These are phyloP conservation scores for Piromyces finnis DNA, from an alignment of 192 early-diverging fungal species.

Conservation along the genomic window DNA sequence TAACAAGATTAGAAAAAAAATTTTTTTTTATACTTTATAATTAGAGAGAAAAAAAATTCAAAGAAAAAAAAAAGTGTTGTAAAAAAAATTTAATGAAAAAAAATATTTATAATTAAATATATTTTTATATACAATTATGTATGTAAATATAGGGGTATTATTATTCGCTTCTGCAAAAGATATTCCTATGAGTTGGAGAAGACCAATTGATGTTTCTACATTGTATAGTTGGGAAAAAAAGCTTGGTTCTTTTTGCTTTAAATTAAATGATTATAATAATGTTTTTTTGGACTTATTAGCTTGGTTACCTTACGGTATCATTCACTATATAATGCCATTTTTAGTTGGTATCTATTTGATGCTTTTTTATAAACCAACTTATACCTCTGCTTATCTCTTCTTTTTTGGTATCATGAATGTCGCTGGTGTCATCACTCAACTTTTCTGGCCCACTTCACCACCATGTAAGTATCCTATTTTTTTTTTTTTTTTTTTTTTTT, in stretches of 20 bases:
- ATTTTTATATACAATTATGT: too few species aligned
- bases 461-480: conserved; percentile 27
- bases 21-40: too few species aligned
- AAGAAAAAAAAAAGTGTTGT: too few species aligned
- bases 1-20: background rate
- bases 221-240: background rate
- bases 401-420: conserved; percentile 53
- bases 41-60: too few species aligned
- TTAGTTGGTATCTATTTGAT: conserved; percentile 23
- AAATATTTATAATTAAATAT: too few species aligned
- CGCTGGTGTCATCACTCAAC: conserved; percentile 46
- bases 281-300: conserved; percentile 31
- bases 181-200: background rate
- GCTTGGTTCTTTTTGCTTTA: background rate
- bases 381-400: conserved; percentile 26
- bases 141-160: too few species aligned
- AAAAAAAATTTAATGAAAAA: too few species aligned
- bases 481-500: too few species aligned
- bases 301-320: conserved; percentile 57
- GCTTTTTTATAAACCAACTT: conserved; percentile 25
- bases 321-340: conserved; percentile 49
- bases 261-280: background rate
- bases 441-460: conserved; percentile 42
- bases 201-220: background rate
- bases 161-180: background rate